Conservation (phyloP, 1,139 yeast genomes). For the Tardiomyces digboiensis region DNA sequence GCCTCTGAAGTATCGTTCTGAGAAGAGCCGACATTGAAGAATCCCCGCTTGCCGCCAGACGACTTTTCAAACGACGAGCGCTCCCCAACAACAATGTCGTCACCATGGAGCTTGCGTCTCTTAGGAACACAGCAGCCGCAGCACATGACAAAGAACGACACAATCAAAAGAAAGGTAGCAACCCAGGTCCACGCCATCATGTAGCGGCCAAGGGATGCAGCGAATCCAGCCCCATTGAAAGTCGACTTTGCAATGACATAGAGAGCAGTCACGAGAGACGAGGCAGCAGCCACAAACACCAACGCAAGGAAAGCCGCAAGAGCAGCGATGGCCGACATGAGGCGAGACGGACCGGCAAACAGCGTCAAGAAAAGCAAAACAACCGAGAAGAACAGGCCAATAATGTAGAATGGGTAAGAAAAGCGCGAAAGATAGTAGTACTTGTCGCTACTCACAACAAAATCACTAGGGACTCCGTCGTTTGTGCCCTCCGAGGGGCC, state of each 20-base stretch:
- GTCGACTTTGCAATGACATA: slow-evolving; percentile 52
- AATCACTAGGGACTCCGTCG: slow-evolving; percentile 38
- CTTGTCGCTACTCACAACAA: slow-evolving; percentile 35
- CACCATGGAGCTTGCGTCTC: slow-evolving; percentile 9
- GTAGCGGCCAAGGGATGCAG: slow-evolving; percentile 46
- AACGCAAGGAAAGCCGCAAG: slow-evolving; percentile 34
- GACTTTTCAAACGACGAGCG: background rate
- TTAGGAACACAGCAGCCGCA: slow-evolving; percentile 18
- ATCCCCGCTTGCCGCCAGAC: slow-evolving; percentile 1
- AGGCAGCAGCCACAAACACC: slow-evolving; percentile 45
- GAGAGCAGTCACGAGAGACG: slow-evolving; percentile 56
- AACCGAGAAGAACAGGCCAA: slow-evolving; percentile 48
- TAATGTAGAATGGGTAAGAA: slow-evolving; percentile 57
- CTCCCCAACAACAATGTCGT: slow-evolving; percentile 15
- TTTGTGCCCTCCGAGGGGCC: slow-evolving; percentile 18
- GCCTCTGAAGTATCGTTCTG: background rate
- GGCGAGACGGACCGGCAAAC: slow-evolving; percentile 23
- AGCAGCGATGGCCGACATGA: slow-evolving; percentile 22
- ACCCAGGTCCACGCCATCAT: slow-evolving; percentile 62
- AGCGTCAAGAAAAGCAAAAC: slow-evolving; percentile 36
- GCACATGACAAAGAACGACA: slow-evolving; percentile 26
- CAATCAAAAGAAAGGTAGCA: slow-evolving; percentile 37
- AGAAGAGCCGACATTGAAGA: background rate
- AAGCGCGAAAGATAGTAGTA: slow-evolving; percentile 58
- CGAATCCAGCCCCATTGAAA: slow-evolving; percentile 39